phyloP scores from a whole-genome alignment of 2,329 filamentous ascomycete genomes.

The Aspergillus pseudoglaucus region DNA sequence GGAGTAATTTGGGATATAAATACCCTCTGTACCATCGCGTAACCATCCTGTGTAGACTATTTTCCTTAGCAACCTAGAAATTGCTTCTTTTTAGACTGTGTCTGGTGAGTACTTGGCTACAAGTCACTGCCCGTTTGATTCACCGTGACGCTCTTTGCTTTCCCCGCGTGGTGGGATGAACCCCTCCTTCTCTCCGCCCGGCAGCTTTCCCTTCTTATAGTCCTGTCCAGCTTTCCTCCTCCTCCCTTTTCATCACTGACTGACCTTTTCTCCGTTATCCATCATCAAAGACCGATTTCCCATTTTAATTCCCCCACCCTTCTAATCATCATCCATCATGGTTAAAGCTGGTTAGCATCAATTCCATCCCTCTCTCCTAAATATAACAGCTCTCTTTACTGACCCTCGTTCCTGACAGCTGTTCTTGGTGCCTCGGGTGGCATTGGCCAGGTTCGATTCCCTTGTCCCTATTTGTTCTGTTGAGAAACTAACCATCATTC shows the following conservation, averaged over 20 bases:
- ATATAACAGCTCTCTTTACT: constrained; percentile 7
- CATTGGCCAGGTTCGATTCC: constrained; percentile 79
- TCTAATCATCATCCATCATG: constrained; percentile 30
- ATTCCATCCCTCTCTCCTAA: background rate
- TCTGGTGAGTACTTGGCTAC: background rate
- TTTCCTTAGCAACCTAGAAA: background rate
- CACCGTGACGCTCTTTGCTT: background rate
- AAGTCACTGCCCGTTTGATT: background rate
- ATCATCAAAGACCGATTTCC: constrained; percentile 2
- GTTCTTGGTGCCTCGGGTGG: constrained; percentile 96
- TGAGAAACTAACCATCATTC: background rate
- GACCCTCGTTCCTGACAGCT: constrained; percentile 35
- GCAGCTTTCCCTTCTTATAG: constrained; percentile 4
- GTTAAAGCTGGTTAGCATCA: constrained; percentile 40
- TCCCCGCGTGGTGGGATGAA: background rate
- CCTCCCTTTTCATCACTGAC: constrained; percentile 1
- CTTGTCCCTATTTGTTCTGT: background rate
- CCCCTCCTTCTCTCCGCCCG: constrained; percentile 5
- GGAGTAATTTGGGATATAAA: background rate
- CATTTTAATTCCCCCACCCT: background rate
- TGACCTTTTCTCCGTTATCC: constrained; percentile 4
- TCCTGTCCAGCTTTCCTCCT: constrained; percentile 2
- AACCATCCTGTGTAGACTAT: background rate
- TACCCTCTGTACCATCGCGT: background rate
- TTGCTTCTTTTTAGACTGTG: background rate